These are phyloP conservation scores for Cordyceps sp. DNA, from an alignment of 2,329 filamentous ascomycete genomes.

Conservation along the genomic window DNA sequence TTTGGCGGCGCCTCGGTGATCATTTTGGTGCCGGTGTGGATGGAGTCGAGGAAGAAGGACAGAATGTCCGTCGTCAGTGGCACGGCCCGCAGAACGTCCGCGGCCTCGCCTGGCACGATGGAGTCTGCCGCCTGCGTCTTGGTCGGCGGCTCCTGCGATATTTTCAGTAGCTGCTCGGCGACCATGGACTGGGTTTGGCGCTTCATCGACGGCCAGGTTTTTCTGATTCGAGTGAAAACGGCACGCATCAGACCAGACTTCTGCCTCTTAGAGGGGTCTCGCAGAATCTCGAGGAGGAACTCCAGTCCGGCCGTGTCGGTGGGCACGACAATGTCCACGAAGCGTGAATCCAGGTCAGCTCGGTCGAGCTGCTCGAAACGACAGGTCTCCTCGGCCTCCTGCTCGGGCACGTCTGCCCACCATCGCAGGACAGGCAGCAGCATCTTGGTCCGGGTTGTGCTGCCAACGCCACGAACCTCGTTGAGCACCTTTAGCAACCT, in stretches of 20 bases:
- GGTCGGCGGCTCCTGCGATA: slow-evolving; percentile 30
- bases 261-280: slow-evolving; percentile 20
- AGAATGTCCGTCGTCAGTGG: slow-evolving; percentile 60
- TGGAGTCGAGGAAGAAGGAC: slow-evolving; percentile 51
- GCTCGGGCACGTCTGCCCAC: slow-evolving; percentile 44
- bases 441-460: slow-evolving; percentile 51
- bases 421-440: slow-evolving; percentile 58
- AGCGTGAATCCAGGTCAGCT: slow-evolving; percentile 21
- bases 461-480: slow-evolving; percentile 54
- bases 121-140: slow-evolving; percentile 14
- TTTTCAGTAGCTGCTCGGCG: slow-evolving; percentile 45
- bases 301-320: slow-evolving; percentile 36
- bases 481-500: slow-evolving; percentile 57
- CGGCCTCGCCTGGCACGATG: slow-evolving; percentile 39
- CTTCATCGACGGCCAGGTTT: slow-evolving; percentile 60
- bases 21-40: slow-evolving; percentile 59
- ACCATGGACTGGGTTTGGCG: slow-evolving; percentile 40
- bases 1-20: slow-evolving; percentile 55
- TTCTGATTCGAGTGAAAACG: slow-evolving; percentile 51
- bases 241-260: slow-evolving; percentile 38
- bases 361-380: slow-evolving; percentile 24
- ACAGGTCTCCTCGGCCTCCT: slow-evolving; percentile 29
- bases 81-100: slow-evolving; percentile 56
- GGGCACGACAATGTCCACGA: slow-evolving; percentile 34
- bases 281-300: slow-evolving; percentile 30